Conservation (phyloP, 371 early-diverging fungal species). For the Blyttiomyces sp. region DNA sequence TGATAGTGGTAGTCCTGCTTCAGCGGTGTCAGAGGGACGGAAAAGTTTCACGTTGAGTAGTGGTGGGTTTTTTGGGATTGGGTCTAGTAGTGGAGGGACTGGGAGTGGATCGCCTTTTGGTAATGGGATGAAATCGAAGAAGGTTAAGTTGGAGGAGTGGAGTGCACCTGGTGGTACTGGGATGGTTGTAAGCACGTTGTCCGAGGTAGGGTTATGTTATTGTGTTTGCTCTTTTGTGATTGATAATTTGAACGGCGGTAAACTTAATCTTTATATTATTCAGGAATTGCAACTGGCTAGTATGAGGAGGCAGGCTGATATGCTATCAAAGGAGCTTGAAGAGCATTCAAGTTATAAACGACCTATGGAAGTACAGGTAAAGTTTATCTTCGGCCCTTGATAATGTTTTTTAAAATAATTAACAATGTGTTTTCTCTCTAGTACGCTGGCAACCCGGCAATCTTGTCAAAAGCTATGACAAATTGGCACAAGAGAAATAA, state of each 20-base stretch:
- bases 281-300: slow-evolving; percentile 43
- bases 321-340: slow-evolving; percentile 47
- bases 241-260: slow-evolving; percentile 18
- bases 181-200: slow-evolving; percentile 20
- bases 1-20: too few relatives aligned
- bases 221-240: slow-evolving; percentile 8
- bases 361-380: slow-evolving; percentile 47
- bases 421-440: neutral
- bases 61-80: too few relatives aligned
- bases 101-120: slow-evolving; percentile 6
- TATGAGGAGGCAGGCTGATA: slow-evolving; percentile 41
- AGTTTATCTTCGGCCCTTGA: neutral
- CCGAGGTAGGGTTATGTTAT: slow-evolving; percentile 18
- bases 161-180: slow-evolving; percentile 19
- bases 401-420: neutral
- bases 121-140: slow-evolving; percentile 19
- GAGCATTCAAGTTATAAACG: slow-evolving; percentile 48
- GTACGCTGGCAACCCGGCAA: slow-evolving; percentile 13
- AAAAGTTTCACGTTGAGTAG: too few relatives aligned
- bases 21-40: neutral
- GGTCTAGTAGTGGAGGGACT: slow-evolving; percentile 6
- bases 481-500: slow-evolving; percentile 88
- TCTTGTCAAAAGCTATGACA: slow-evolving; percentile 56
- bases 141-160: slow-evolving; percentile 36
- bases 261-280: slow-evolving; percentile 3